Conservation (phyloP, 257 asterid species). For the Euphrasia confusa region DNA sequence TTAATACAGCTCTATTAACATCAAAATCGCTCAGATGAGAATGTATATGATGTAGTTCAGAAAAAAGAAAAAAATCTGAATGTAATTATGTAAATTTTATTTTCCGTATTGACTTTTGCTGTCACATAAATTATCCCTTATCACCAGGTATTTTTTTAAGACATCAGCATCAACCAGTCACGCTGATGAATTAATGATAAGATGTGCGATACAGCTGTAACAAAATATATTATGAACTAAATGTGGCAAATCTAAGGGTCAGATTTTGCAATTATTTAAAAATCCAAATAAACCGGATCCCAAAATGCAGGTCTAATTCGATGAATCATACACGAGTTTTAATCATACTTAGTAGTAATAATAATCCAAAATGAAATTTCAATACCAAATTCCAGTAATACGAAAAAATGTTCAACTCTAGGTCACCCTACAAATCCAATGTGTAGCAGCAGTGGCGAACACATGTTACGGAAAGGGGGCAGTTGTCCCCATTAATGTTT, state of each 20-base stretch:
- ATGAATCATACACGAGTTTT: not conserved
- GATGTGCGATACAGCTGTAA: not conserved
- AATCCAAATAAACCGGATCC: not conserved
- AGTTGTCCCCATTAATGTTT: too few species aligned
- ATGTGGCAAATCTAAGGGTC: not conserved
- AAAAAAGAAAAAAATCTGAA: not conserved
- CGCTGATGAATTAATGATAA: conserved; percentile 2
- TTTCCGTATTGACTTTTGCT: conserved; percentile 7
- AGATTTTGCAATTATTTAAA: not conserved
- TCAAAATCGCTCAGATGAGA: conserved; percentile 12
- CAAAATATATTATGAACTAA: not conserved
- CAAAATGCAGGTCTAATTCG: not conserved
- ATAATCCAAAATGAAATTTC: not conserved
- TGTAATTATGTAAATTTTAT: conserved; percentile 1
- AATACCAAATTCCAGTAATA: too few species aligned
- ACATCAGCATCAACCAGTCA: conserved; percentile 10
- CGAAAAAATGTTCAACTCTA: not conserved
- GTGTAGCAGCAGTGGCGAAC: too few species aligned
- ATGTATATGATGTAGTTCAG: conserved; percentile 3
- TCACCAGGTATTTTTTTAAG: not conserved
- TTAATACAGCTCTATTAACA: not conserved
- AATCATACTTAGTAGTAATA: not conserved
- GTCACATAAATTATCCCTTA: conserved; percentile 7
- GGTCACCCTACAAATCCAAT: conserved; percentile 8
- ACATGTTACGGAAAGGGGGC: too few species aligned